phyloP scores from a whole-genome alignment of 768 basidiomycete genomes.

The Panellus pusillus region DNA sequence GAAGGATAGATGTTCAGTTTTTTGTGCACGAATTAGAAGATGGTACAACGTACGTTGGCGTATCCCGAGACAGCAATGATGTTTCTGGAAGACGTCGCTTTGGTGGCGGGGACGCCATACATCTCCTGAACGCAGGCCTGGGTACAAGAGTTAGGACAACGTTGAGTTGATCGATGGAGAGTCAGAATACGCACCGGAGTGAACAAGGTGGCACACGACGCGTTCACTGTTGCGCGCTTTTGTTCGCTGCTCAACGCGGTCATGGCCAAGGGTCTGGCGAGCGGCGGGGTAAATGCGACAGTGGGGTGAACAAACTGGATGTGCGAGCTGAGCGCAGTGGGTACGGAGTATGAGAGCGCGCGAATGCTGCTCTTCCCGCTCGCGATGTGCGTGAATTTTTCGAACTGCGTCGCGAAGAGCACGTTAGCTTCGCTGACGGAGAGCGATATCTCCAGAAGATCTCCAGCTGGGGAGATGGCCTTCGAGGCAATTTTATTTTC shows the following conservation, averaged over 20 bases:
- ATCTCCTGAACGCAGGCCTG: conserved; percentile 4
- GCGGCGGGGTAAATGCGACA: conserved; percentile 5
- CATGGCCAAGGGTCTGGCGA: not conserved
- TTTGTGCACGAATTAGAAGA: conserved; percentile 3
- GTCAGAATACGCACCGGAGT: conserved; percentile 1
- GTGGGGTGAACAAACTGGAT: conserved; percentile 47
- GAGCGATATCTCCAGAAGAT: conserved; percentile 31
- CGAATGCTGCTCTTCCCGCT: conserved; percentile 34
- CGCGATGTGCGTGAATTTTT: conserved; percentile 31
- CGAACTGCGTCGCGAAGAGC: conserved; percentile 28
- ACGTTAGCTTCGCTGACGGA: conserved; percentile 33
- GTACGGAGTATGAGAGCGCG: conserved; percentile 24
- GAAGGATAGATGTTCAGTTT: not conserved
- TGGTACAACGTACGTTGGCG: conserved; percentile 18
- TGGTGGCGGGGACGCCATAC: conserved; percentile 3
- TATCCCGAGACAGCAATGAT: conserved; percentile 32
- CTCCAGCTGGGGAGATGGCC: conserved; percentile 21
- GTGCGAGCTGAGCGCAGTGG: conserved; percentile 25
- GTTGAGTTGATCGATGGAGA: not conserved
- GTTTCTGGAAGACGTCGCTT: conserved; percentile 21
- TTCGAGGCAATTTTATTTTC: not conserved
- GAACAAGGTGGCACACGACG: not conserved
- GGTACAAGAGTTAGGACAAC: not conserved
- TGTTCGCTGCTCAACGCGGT: not conserved
- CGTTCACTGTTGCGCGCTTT: not conserved